A percentile compares a stretch with the other conserved stretches of the same genome.
Evolutionary conservation across 2,329 filamentous ascomycete species (phyloP).

Genomic region (Aspergillus phoenicis): DNA sequence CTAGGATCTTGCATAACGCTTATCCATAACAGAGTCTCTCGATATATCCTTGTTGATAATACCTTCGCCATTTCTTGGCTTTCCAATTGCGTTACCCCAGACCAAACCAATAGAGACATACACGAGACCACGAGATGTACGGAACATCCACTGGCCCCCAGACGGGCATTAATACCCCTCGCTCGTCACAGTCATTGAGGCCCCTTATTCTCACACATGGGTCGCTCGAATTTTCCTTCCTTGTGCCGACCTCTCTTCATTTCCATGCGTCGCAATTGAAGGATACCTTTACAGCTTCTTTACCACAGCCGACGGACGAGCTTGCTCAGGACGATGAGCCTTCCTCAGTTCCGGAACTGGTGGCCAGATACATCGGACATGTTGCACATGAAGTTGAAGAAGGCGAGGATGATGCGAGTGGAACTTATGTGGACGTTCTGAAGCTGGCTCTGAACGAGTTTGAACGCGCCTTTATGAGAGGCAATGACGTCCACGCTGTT

Average conservation of each 20-base stretch:
- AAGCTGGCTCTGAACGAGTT: conserved; percentile 95
- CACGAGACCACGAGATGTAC: conserved; percentile 67
- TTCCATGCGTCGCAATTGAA: conserved; percentile 95
- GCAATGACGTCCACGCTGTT: conserved; percentile 94
- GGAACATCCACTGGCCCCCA: conserved; percentile 78
- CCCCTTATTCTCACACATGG: conserved; percentile 90
- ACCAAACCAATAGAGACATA: conserved; percentile 15
- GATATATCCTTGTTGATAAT: background rate
- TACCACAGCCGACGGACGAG: conserved; percentile 93
- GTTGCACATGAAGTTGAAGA: conserved; percentile 87
- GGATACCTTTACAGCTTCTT: conserved; percentile 80
- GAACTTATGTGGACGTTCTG: conserved; percentile 88
- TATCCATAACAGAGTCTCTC: conserved; percentile 6
- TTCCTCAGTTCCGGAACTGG: conserved; percentile 90
- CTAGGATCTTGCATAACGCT: background rate
- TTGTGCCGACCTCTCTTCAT: conserved; percentile 92
- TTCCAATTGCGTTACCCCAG: conserved; percentile 6
- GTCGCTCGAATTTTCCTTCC: conserved; percentile 92
- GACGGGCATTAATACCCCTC: conserved; percentile 95
- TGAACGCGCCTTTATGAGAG: conserved; percentile 88
- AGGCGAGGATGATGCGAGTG: conserved; percentile 84
- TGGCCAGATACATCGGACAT: conserved; percentile 90
- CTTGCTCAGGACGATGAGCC: conserved; percentile 97
- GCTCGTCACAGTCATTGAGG: conserved; percentile 88
- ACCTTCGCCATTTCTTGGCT: background rate